Evolutionary conservation across 2,329 filamentous ascomycete genomes (phyloP).

Genomic region (Dryadomyces quercivorus): DNA sequence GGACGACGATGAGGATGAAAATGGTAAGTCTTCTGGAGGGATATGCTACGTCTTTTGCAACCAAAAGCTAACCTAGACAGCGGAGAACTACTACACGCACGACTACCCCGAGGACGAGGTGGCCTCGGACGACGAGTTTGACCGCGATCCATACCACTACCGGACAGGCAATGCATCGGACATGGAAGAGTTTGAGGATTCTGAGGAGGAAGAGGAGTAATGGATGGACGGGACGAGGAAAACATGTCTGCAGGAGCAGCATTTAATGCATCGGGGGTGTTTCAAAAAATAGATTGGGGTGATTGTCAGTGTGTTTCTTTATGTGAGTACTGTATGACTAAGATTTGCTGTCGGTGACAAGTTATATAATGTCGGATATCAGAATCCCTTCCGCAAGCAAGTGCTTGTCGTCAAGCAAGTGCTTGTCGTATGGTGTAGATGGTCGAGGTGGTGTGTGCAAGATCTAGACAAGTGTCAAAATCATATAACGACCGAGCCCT

Average conservation of each 20-base stretch:
- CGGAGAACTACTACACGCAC: conserved; percentile 66
- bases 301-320: too few species aligned
- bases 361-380: too few species aligned
- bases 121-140: conserved; percentile 56
- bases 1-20: conserved; percentile 53
- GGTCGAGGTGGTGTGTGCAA: too few species aligned
- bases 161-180: conserved; percentile 41
- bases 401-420: too few species aligned
- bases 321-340: too few species aligned
- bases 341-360: too few species aligned
- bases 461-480: too few species aligned
- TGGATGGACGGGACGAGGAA: background rate
- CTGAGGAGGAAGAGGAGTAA: background rate
- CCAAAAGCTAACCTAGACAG: conserved; percentile 22
- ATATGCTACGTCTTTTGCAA: background rate
- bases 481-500: too few species aligned
- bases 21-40: conserved; percentile 33
- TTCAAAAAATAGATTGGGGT: too few species aligned
- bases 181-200: conserved; percentile 28
- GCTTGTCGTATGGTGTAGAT: too few species aligned
- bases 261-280: too few species aligned
- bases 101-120: conserved; percentile 76
- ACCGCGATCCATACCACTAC: conserved; percentile 41
- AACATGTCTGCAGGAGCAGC: background rate
- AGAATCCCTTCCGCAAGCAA: too few species aligned